Base-by-base conservation (phyloP, 1,139 yeast species). In the Insectozyma bohioensis region DNA sequence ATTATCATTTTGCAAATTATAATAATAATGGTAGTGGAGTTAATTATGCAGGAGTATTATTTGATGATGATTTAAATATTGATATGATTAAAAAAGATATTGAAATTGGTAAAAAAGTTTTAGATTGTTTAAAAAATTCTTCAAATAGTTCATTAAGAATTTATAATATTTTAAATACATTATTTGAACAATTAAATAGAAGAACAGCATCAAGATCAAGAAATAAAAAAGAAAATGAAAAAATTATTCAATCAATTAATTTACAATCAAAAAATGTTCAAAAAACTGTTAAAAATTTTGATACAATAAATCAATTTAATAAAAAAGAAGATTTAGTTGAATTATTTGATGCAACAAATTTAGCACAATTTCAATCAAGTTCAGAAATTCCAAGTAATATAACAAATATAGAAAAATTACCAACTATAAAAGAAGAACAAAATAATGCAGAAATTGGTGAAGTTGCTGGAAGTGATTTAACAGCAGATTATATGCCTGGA, bases 61-160 rank as follows among this genome's bases (percentile, higher is more conserved):
- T 69, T 46, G 75, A 80, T 46, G 84, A 83, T 37, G 80, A 78
- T 36, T 69, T 75, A 46, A 79, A 80, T 42, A 67, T 75, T 33
- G 85, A 81, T 43, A 79, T 79, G 68, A 77, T 87, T 37, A 72
- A 80, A 40, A 67, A 75, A 39, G 95, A 85, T 57, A 92, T 94
- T 4, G 95, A 85, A 48, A 68, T 78, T 36, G 96, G 96, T 14
- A 81, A 82, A 53, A 75, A 77, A 40, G 85, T 86, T 2, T 64
- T 88, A 47, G 81, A 83, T 39, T 64, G 74, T 26, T 66, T 88
- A 49, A 85, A 85, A 51, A 84, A 80, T 46, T 76, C 80, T 41
- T 80, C 92, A 28, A 75, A 76, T 56, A 84, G 95, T 9, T 92
- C 95, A 0, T 70, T 77, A 40, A 68, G 95, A 43, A 87, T 92